Percentiles rank a stretch among this genome's conserved stretches.
Evolutionary conservation across 2,329 filamentous ascomycete genomes (phyloP).

Genomic region (Sporothrix protearum): DNA sequence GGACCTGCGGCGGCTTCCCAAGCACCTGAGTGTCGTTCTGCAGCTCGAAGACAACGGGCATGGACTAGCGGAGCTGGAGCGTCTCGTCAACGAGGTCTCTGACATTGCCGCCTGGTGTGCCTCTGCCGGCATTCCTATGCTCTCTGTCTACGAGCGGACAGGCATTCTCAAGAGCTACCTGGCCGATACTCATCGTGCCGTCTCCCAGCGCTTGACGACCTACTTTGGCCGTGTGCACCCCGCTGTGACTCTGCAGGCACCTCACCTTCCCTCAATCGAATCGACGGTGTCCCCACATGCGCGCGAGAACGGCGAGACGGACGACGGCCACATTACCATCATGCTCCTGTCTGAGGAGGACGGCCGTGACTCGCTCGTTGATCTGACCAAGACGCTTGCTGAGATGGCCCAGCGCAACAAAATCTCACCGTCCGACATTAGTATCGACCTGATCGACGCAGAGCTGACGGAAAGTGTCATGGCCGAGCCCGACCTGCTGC

Average conservation of each 20-base stretch:
- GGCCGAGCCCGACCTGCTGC: constrained; percentile 82
- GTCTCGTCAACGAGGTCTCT: constrained; percentile 82
- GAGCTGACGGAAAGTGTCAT: constrained; percentile 79
- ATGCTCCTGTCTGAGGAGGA: constrained; percentile 84
- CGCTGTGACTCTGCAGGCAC: constrained; percentile 66
- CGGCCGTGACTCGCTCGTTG: constrained; percentile 88
- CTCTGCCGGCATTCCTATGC: constrained; percentile 77
- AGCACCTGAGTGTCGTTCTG: constrained; percentile 84
- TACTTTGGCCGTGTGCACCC: constrained; percentile 82
- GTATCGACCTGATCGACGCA: constrained; percentile 78
- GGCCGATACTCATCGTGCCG: constrained; percentile 74
- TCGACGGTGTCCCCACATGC: constrained; percentile 42
- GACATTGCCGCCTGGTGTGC: constrained; percentile 93
- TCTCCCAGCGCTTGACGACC: constrained; percentile 73
- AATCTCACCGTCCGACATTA: constrained; percentile 76
- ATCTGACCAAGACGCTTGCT: constrained; percentile 87
- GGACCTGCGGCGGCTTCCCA: constrained; percentile 67
- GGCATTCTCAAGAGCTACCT: constrained; percentile 87
- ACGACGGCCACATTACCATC: constrained; percentile 51
- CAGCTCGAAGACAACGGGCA: constrained; percentile 67
- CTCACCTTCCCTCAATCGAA: constrained; percentile 61
- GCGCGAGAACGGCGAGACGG: constrained; percentile 33
- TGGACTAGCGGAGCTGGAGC: constrained; percentile 71
- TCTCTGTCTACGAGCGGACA: constrained; percentile 93
- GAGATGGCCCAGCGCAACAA: constrained; percentile 94